Conservation (phyloP, 2,329 filamentous ascomycete genomes). For the Boeremia exigua region DNA sequence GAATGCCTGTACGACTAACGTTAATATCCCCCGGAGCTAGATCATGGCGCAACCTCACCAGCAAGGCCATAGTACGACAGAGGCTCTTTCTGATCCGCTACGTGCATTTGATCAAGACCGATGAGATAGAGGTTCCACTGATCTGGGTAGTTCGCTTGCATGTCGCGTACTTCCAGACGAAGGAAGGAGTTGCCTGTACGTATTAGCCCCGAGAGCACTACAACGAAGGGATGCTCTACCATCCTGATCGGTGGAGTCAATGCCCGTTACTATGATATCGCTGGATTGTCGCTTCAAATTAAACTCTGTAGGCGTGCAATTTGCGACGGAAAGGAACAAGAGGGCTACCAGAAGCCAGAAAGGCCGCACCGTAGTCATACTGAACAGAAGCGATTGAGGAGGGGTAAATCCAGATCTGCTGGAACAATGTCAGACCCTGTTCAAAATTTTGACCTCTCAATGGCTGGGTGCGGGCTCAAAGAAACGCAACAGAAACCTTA, state of each 20-base stretch:
- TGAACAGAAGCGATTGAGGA: not conserved
- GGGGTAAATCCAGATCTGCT: not conserved
- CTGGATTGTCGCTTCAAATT: constrained; percentile 5
- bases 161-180: constrained; percentile 72
- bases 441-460: not conserved
- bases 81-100: constrained; percentile 64
- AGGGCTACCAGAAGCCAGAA: constrained; percentile 1
- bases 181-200: constrained; percentile 35
- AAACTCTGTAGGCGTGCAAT: constrained; percentile 10
- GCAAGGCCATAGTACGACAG: constrained; percentile 80
- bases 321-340: constrained; percentile 10
- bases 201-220: constrained; percentile 1
- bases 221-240: not conserved
- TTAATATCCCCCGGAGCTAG: too few relatives aligned
- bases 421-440: not conserved
- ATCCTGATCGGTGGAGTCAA: constrained; percentile 27
- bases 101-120: constrained; percentile 73
- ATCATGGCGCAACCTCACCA: constrained; percentile 56
- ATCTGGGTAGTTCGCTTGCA: constrained; percentile 64
- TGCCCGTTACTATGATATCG: constrained; percentile 25
- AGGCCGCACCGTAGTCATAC: constrained; percentile 14
- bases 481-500: not conserved
- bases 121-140: constrained; percentile 79
- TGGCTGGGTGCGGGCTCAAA: not conserved
- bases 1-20: constrained; percentile 32